Conservation (phyloP, 2,329 filamentous ascomycete species). For the Apiospora aurea region DNA sequence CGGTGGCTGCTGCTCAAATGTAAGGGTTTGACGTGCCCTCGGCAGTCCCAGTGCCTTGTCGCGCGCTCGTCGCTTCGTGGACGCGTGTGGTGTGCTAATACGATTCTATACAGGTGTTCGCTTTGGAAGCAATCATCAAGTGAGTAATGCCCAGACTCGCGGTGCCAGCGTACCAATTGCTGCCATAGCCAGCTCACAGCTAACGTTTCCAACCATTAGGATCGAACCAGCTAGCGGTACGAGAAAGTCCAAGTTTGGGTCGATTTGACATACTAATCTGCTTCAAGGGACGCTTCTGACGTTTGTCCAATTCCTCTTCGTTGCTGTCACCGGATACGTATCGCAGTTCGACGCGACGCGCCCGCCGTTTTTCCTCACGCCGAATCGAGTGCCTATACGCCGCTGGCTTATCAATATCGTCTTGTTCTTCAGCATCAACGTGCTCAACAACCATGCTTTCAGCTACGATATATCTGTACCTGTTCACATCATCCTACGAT, state of each 20-base stretch:
- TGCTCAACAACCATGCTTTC: conserved; percentile 97
- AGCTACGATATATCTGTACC: conserved; percentile 96
- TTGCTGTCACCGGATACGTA: conserved; percentile 78
- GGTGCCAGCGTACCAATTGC: conserved; percentile 31
- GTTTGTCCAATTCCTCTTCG: conserved; percentile 88
- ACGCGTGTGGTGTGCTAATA: conserved; percentile 28
- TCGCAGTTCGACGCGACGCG: conserved; percentile 74
- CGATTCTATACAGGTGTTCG: conserved; percentile 76
- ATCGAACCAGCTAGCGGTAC: conserved; percentile 84
- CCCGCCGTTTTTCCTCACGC: conserved; percentile 75
- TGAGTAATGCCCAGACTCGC: conserved; percentile 53
- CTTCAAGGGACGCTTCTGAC: conserved; percentile 78
- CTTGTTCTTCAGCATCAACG: conserved; percentile 91
- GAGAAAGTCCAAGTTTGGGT: conserved; percentile 28
- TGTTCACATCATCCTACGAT: conserved; percentile 94
- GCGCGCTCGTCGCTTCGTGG: background rate
- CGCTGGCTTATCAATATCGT: conserved; percentile 90
- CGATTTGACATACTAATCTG: background rate
- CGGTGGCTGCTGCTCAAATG: conserved; percentile 94
- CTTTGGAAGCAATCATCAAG: conserved; percentile 94
- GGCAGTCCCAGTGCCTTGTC: background rate
- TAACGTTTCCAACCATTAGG: conserved; percentile 52
- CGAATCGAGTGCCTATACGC: conserved; percentile 80
- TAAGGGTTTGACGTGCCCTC: conserved; percentile 49
- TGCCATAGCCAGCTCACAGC: conserved; percentile 25